phyloP scores from a whole-genome alignment of 1,284 basidiomycete genomes.

The Moniliella sp. region DNA sequence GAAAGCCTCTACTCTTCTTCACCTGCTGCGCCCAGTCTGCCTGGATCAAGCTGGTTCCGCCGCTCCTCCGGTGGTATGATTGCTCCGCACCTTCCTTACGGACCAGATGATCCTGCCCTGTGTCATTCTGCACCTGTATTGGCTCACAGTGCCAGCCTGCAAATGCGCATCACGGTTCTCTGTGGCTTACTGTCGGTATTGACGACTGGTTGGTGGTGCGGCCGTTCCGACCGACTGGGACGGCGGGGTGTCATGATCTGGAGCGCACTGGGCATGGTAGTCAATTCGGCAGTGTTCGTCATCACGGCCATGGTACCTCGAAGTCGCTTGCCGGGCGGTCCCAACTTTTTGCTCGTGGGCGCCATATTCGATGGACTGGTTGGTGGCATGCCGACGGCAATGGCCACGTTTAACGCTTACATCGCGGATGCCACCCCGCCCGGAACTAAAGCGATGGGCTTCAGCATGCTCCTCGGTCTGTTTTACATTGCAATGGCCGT shows the following conservation, averaged over 20 bases:
- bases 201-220: conserved; percentile 71
- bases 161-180: conserved; percentile 43
- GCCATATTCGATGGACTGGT: conserved; percentile 60
- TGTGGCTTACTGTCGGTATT: conserved; percentile 62
- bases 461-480: conserved; percentile 19
- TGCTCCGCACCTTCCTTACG: conserved; percentile 3
- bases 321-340: conserved; percentile 36
- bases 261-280: conserved; percentile 49
- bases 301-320: conserved; percentile 8
- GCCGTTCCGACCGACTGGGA: conserved; percentile 55
- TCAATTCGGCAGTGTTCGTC: conserved; percentile 43
- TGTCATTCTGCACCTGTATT: conserved; percentile 11
- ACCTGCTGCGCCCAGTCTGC: conserved; percentile 3
- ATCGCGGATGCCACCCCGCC: conserved; percentile 35
- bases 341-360: conserved; percentile 58
- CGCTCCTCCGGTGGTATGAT: conserved; percentile 1
- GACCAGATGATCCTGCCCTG: conserved; percentile 8
- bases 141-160: conserved; percentile 10
- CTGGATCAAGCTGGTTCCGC: conserved; percentile 7
- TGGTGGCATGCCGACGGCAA: conserved; percentile 63
- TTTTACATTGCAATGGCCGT: conserved; percentile 20
- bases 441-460: conserved; percentile 20
- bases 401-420: conserved; percentile 59
- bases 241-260: conserved; percentile 53
- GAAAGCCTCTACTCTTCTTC: conserved; percentile 4